phyloP scores from a whole-genome alignment of 2,329 filamentous ascomycete species.

The Lanzia echinophila region DNA sequence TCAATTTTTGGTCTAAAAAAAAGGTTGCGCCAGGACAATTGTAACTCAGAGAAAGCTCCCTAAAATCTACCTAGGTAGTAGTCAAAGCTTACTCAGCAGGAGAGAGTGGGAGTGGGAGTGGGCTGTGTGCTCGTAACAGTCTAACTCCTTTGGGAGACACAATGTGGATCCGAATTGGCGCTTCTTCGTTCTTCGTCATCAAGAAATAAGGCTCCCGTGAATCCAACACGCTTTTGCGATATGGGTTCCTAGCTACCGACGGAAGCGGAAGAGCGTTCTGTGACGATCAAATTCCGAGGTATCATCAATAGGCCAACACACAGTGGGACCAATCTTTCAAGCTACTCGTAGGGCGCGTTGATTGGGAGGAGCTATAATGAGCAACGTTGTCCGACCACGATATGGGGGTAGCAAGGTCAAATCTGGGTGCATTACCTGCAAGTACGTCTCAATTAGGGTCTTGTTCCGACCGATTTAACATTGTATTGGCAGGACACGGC shows the following conservation, averaged over 20 bases:
- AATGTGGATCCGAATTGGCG: not conserved
- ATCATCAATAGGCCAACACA: no score
- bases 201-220: not conserved
- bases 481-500: conserved; percentile 11
- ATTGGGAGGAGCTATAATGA: not conserved
- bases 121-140: not conserved
- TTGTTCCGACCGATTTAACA: not conserved
- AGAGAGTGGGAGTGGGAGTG: not conserved
- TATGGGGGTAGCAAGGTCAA: conserved; percentile 5
- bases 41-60: no score
- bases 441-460: conserved; percentile 1
- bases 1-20: no score
- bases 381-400: not conserved
- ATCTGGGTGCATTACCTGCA: conserved; percentile 12
- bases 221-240: not conserved
- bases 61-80: no score
- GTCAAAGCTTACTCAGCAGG: not conserved
- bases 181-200: not conserved
- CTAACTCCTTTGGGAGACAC: not conserved
- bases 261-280: no score
- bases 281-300: no score
- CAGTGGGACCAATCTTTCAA: no score
- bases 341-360: not conserved
- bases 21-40: no score
- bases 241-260: no score